Conservation (phyloP, 805 yeast genomes). For the Zygotorulaspora danielsina region DNA sequence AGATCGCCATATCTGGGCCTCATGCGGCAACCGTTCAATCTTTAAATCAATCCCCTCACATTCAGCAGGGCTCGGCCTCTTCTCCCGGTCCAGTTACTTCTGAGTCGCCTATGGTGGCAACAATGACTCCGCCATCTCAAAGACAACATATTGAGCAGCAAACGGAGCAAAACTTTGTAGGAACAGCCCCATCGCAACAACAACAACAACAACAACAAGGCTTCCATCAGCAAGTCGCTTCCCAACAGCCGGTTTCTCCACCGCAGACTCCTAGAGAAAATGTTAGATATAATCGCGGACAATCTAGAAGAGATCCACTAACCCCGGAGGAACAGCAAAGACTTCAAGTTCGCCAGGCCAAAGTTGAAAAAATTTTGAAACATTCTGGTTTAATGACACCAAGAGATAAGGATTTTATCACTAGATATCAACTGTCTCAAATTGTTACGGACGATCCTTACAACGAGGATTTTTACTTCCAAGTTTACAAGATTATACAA, state of each 20-base stretch:
- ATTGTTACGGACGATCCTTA: constrained; percentile 96
- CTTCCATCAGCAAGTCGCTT: constrained; percentile 31
- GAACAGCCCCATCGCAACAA: constrained; percentile 20
- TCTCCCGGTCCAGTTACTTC: constrained; percentile 7
- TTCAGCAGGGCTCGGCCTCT: constrained; percentile 1
- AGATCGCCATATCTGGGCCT: background rate
- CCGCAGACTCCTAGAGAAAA: constrained; percentile 14
- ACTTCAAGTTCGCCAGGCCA: constrained; percentile 63
- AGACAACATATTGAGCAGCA: constrained; percentile 28
- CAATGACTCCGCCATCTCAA: constrained; percentile 20
- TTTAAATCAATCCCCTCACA: background rate
- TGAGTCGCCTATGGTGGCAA: constrained; percentile 5
- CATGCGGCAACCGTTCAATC: constrained; percentile 1
- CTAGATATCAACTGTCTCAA: constrained; percentile 90
- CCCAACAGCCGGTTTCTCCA: constrained; percentile 9
- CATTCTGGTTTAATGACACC: constrained; percentile 96
- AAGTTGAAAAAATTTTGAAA: constrained; percentile 68
- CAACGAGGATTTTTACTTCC: constrained; percentile 94
- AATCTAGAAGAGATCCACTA: constrained; percentile 40
- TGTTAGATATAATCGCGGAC: constrained; percentile 21
- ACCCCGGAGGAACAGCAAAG: constrained; percentile 71
- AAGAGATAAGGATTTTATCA: constrained; percentile 91
- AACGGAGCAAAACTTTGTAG: constrained; percentile 1
- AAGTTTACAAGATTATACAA: constrained; percentile 77
- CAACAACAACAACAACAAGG: constrained; percentile 29